Evolutionary conservation across 768 basidiomycete genomes (phyloP), one percentile per base, ranked within the genome.

Genomic region (Cystofilobasidium capitatum): DNA sequence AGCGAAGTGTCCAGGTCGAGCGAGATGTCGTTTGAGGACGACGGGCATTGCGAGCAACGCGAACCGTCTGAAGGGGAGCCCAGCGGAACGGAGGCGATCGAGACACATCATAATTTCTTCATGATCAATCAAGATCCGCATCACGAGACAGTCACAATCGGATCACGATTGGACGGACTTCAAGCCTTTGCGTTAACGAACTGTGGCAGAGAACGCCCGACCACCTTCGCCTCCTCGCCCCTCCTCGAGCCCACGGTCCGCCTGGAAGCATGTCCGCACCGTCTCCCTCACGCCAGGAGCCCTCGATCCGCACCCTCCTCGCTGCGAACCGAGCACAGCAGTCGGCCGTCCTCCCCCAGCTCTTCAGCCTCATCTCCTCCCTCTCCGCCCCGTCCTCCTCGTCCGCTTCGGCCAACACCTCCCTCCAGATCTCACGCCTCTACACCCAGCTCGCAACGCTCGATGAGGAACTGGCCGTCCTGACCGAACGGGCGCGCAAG

Each of bases 401-500:
- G 24, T 29, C 45, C 17, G n/a, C 36, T 1, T 35, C 59, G 2
- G 33, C 35, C 31, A 35, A 35, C 29, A 49, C 66, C 0, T 47
- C 51, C 37, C 31, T 37, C 24, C 24, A 59, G n/a, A n/a, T 62
- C 33, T 24, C 37, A 13, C 39, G 45, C 17, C 29, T 58, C 31
- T 44, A 57, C 54, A 14, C n/a, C 45, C 47, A 64, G 12, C 68
- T 69, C 58, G 47, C 39, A 5, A 42, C 17, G 10, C 36, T 64
- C 12, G 68, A 69, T 37, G 22, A 40, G 0, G 45, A 58, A 45
- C 62, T 69, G 31, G 63, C 62, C 9, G 26, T 16, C 9, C 37
- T 69, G 42, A 24, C 39, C 26, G 68, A 69, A 47, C 40, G 63
- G 12, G 63, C 62, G 6, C 24, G 68, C 22, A 31, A 36, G 33